Base-by-base conservation (phyloP, 2,329 filamentous ascomycete genomes). In the Blastomyces emzantsi region DNA sequence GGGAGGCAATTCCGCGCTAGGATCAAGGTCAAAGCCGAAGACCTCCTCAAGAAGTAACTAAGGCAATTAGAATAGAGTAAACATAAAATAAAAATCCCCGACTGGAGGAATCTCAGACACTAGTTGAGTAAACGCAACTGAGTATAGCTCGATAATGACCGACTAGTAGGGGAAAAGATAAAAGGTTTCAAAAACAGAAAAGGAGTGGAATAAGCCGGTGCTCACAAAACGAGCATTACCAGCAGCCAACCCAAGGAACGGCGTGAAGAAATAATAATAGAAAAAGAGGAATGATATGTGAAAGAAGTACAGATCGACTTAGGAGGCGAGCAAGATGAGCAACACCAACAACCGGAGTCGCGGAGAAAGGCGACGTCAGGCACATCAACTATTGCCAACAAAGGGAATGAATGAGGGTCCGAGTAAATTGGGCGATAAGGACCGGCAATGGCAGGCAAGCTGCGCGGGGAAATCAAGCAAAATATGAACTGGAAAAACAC, bases 331-430 rank as follows among this genome's bases (percentile, higher is more conserved):
- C 11, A 25, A 58, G 22, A 43, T 25, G 22, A 17, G 22, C 11
- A 58, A 43, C 36, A 8, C 19, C 33, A 25, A 28, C 36, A 28
- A 28, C 36, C 55, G 22, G 55, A 58, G n/a, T 17, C 28, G 55
- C 19, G 33, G 54, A 36, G 54, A 39, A 36, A 56, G 33, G 54
- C 30, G 30, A 17, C 7, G 11, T 39, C 30, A 56, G 25, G 36
- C 22, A 17, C n/a, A 11, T 28, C 55, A 45, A 4, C 36, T 28
- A 11, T n/a, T 22, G 22, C n/a, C 4, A 58, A 58, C 36, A 63
- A 63, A 60, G 58, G n/a, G 15, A 54, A 60, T 54, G 33, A 6
- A 52, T 22, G 2, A 61, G 41, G 11, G 9, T 43, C 55, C 22
- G 43, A 39, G 28, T 36, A 54, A 13, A 57, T 55, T 49, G 39